Base-by-base conservation (phyloP, 2,329 filamentous ascomycete species). In the Colletotrichum destructivum region DNA sequence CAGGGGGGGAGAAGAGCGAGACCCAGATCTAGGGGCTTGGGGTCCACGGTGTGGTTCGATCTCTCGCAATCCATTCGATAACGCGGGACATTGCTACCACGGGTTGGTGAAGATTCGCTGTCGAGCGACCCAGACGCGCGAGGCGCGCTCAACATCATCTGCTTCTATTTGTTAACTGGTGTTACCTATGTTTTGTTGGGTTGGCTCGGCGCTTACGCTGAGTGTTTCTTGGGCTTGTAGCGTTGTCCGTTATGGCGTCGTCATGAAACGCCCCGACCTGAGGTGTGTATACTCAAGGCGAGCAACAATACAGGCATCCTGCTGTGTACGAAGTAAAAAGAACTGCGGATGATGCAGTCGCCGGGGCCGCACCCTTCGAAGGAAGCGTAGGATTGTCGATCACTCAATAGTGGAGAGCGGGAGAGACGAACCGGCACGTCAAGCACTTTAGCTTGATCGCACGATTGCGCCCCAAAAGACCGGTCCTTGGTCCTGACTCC, bases 21-120 rank as follows among this genome's bases (percentile, higher is more conserved):
- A 54, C 46, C 54, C 59, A 44, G 47, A 40, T 54, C 69, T 59
- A 69, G 65, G 59, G 65, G 69, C 54, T 60, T 69, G 46, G 65
- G 52, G 64, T 61, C 55, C 55, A 55, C 55, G 31, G 46, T 23
- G 35, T 55, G 49, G 44, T 71, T 56, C 52, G 44, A 46, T 67
- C 23, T 47, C 18, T 66, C 26, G 16, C 42, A 40, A 21, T 47
- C 54, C 59, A 71, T 71, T 71, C 46, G 59, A 57, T 31, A 23
- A 23, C 35, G 46, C 9, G 8, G 56, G 49, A 31, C 44, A 35
- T 40, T 54, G 26, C 55, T 55, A 35, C 61, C 52, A 23, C 35
- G 46, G 44, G 64, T 40, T 54, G 57, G 47, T 44, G 38, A 54
- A 40, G 54, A 57, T 44, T 69, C 31, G 44, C 40, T 71, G 46